A percentile compares a stretch with the other conserved stretches of the same genome.
Conservation (phyloP, 2,329 filamentous ascomycete genomes). For the Calonectria pseudoreteaudii region DNA sequence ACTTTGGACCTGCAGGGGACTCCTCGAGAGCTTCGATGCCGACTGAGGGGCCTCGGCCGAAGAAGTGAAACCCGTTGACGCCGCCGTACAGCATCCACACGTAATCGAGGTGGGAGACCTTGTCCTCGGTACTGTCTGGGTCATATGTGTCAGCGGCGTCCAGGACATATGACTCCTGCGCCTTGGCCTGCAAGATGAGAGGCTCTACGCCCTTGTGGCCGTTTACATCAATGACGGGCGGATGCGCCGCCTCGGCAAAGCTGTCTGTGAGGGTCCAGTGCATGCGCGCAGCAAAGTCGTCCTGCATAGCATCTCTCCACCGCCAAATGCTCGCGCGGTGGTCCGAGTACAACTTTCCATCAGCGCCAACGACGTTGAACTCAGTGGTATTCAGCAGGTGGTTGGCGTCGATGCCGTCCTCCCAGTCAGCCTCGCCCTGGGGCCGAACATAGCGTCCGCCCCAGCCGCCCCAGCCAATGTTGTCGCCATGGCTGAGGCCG, state of each 20-base stretch:
- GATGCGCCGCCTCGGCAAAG: not conserved
- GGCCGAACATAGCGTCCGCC: constrained; percentile 56
- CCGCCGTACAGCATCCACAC: constrained; percentile 6
- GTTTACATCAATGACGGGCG: constrained; percentile 3
- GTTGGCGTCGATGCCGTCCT: constrained; percentile 39
- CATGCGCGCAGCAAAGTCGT: constrained; percentile 56
- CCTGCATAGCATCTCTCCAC: constrained; percentile 53
- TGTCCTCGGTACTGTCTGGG: not conserved
- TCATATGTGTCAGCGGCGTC: not conserved
- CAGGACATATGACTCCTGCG: not conserved
- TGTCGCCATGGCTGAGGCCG: constrained; percentile 54
- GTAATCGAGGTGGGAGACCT: not conserved
- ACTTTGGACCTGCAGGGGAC: not conserved
- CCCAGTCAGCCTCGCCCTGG: constrained; percentile 39
- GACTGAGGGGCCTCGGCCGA: constrained; percentile 1
- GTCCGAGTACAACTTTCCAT: constrained; percentile 6
- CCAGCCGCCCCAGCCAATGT: constrained; percentile 60
- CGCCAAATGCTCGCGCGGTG: constrained; percentile 53
- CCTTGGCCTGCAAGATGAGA: not conserved
- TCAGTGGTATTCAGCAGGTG: not conserved
- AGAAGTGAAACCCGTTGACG: not conserved
- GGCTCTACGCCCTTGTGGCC: constrained; percentile 9
- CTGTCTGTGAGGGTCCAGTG: constrained; percentile 47
- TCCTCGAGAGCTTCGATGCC: not conserved
- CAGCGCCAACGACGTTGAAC: constrained; percentile 30